Evolutionary conservation across 352 stramenopile species (phyloP).

Genomic region (Globisporangium echinulatum): DNA sequence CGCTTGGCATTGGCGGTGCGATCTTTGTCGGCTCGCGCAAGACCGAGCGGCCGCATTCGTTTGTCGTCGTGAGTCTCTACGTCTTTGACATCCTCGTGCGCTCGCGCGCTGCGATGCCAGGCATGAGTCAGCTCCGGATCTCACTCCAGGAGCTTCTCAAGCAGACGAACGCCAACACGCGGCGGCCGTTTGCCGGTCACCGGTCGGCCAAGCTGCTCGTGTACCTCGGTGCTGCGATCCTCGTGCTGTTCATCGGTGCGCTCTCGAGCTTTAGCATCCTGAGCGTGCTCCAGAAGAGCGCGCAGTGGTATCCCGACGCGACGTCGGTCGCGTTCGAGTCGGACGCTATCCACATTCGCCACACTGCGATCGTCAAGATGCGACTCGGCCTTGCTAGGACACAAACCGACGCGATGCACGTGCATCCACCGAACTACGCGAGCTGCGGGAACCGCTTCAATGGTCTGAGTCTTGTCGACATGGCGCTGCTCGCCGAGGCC

Average conservation of each 20-base stretch:
- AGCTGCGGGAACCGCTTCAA: slow-evolving; percentile 76
- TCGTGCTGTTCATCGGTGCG: slow-evolving; percentile 61
- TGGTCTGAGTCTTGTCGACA: slow-evolving; percentile 70
- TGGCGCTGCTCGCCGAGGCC: slow-evolving; percentile 79
- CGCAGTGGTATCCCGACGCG: slow-evolving; percentile 74
- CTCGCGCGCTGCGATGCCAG: slow-evolving; percentile 38
- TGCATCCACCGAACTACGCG: slow-evolving; percentile 55
- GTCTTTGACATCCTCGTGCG: slow-evolving; percentile 65
- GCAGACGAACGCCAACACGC: slow-evolving; percentile 37
- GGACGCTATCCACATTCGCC: slow-evolving; percentile 68
- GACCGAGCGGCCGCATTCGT: slow-evolving; percentile 70
- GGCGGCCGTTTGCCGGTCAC: slow-evolving; percentile 43
- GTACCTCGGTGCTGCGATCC: slow-evolving; percentile 46
- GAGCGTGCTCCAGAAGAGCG: slow-evolving; percentile 59
- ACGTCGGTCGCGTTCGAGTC: slow-evolving; percentile 62
- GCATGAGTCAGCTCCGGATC: slow-evolving; percentile 31
- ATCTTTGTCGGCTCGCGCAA: slow-evolving; percentile 70
- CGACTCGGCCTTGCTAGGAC: slow-evolving; percentile 59
- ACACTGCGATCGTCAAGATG: slow-evolving; percentile 83
- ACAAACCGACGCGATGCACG: slow-evolving; percentile 25
- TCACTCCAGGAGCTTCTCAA: slow-evolving; percentile 64
- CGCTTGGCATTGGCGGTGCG: slow-evolving; percentile 33
- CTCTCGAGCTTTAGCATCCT: slow-evolving; percentile 75
- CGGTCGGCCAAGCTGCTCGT: slow-evolving; percentile 56
- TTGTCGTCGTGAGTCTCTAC: slow-evolving; percentile 71